Evolutionary conservation across 2,329 filamentous ascomycete species (phyloP).

Genomic region (Botrytis paeoniae): DNA sequence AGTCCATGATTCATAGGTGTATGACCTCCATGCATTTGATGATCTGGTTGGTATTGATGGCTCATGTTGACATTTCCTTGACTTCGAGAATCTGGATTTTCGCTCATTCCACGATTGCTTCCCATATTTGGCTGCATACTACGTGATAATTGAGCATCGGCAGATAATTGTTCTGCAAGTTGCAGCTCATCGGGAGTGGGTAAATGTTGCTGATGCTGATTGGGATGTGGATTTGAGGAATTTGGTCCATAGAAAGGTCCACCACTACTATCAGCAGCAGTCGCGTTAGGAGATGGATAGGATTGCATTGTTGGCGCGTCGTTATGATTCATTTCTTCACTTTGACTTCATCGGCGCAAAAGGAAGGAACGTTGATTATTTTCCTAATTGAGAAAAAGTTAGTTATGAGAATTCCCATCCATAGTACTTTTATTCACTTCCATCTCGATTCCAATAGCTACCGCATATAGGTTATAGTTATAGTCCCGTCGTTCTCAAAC

Average conservation of each 20-base stretch:
- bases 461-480: constrained; percentile 15
- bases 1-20: constrained; percentile 26
- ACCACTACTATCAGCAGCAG: constrained; percentile 30
- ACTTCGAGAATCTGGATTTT: constrained; percentile 38
- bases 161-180: constrained; percentile 34
- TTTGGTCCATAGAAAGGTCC: constrained; percentile 33
- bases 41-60: constrained; percentile 39
- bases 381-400: constrained; percentile 25
- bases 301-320: constrained; percentile 36
- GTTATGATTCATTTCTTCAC: constrained; percentile 26
- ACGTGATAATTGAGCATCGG: constrained; percentile 44
- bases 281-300: constrained; percentile 35
- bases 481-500: constrained; percentile 19
- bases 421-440: not conserved
- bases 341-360: constrained; percentile 25
- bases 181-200: constrained; percentile 38
- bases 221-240: constrained; percentile 29
- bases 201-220: constrained; percentile 32
- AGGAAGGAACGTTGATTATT: constrained; percentile 20
- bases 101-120: constrained; percentile 40
- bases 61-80: constrained; percentile 38
- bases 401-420: constrained; percentile 26
- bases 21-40: constrained; percentile 28
- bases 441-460: not conserved
- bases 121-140: constrained; percentile 45